Evolutionary conservation across 2,329 filamentous ascomycete genomes (phyloP).

Genomic region (Claviceps quebecensis): DNA sequence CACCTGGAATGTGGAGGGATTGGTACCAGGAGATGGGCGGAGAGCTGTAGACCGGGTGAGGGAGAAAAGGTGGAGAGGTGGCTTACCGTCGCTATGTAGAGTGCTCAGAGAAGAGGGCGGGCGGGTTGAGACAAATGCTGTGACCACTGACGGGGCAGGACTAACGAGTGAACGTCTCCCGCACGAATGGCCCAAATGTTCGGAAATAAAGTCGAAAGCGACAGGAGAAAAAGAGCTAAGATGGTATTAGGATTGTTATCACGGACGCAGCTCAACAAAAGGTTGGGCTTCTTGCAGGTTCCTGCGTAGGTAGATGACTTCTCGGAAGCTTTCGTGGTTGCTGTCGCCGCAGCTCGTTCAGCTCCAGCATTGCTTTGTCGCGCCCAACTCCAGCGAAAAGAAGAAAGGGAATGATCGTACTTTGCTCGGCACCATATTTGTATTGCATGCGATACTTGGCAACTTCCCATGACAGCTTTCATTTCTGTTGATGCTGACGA

Average conservation of each 20-base stretch:
- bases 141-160: constrained; percentile 29
- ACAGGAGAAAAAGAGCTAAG: constrained; percentile 21
- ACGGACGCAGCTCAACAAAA: constrained; percentile 23
- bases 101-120: constrained; percentile 22
- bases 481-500: constrained; percentile 3
- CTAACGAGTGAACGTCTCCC: constrained; percentile 54
- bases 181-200: constrained; percentile 28
- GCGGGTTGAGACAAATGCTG: constrained; percentile 33
- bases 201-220: constrained; percentile 23
- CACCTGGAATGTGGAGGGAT: constrained; percentile 13
- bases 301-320: background rate
- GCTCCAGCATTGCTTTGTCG: too few species aligned
- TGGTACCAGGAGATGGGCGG: constrained; percentile 8
- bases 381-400: too few species aligned
- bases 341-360: too few species aligned
- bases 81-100: constrained; percentile 39
- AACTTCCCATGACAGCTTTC: too few species aligned
- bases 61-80: constrained; percentile 13
- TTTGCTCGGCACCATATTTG: too few species aligned
- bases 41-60: constrained; percentile 1
- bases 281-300: background rate
- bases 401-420: too few species aligned
- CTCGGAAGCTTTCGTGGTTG: too few species aligned
- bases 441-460: too few species aligned
- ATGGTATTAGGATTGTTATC: constrained; percentile 20